A percentile compares a stretch with the other conserved stretches of the same genome.
phyloP scores from a whole-genome alignment of 768 basidiomycete species.

The Tulasnella sp. region DNA sequence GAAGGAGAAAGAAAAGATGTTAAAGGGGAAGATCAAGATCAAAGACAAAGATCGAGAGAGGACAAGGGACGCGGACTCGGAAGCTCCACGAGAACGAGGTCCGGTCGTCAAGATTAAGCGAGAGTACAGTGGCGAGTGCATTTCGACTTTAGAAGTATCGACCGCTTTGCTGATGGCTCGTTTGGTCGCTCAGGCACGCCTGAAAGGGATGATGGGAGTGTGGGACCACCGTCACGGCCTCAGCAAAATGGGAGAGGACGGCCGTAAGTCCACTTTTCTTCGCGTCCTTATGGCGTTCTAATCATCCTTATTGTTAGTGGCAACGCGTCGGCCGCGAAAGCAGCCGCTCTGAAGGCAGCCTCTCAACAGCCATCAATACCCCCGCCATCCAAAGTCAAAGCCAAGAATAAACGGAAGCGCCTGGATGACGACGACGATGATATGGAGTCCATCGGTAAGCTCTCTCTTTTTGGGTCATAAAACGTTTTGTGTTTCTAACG shows the following conservation, averaged over 20 bases:
- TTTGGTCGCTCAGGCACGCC: neutral
- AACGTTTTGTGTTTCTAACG: neutral
- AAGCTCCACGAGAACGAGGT: conserved; percentile 45
- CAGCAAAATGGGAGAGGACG: neutral
- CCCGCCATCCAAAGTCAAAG: neutral
- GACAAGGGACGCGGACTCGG: conserved; percentile 36
- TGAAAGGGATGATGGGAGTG: neutral
- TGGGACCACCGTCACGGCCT: neutral
- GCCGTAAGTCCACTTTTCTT: neutral
- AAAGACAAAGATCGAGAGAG: conserved; percentile 34
- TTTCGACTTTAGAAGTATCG: neutral
- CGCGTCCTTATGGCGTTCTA: neutral
- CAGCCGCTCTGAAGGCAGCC: conserved; percentile 3
- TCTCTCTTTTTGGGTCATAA: neutral
- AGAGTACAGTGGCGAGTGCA: conserved; percentile 62
- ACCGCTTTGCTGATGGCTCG: neutral
- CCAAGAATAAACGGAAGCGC: conserved; percentile 11
- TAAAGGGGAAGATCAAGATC: conserved; percentile 52
- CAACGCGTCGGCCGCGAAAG: conserved; percentile 6
- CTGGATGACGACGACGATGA: conserved; percentile 12
- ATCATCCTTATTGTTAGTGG: neutral
- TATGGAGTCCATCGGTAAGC: conserved; percentile 9
- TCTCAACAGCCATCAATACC: neutral
- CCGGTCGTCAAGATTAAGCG: conserved; percentile 50
- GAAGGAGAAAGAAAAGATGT: conserved; percentile 15